phyloP scores from a whole-genome alignment of 78 protist species.

The Dictyostelium intermedium region DNA sequence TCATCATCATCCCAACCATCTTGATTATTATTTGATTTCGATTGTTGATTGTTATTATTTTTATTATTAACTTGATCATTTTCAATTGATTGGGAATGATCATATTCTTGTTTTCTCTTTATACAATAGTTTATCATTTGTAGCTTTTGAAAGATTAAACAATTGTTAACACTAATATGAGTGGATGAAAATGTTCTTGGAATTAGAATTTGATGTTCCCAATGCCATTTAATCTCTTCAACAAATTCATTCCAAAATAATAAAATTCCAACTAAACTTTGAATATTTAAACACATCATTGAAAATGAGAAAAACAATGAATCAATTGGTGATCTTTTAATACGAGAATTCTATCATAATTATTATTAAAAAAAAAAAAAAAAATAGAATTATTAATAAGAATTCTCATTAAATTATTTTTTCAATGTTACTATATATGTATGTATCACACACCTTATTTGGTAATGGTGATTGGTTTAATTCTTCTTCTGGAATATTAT shows the following conservation, averaged over 20 bases:
- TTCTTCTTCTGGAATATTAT: constrained; percentile 61
- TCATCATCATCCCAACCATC: constrained; percentile 19
- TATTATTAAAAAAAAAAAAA: background rate
- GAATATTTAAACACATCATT: constrained; percentile 42
- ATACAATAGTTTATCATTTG: constrained; percentile 78
- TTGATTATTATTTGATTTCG: background rate
- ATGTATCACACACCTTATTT: background rate
- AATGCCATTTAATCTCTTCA: constrained; percentile 77
- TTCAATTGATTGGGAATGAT: background rate
- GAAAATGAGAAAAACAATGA: constrained; percentile 62
- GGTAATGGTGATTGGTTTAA: constrained; percentile 37
- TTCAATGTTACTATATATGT: too few relatives aligned
- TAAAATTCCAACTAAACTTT: constrained; percentile 23
- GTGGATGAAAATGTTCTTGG: constrained; percentile 56
- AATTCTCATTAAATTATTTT: too few relatives aligned
- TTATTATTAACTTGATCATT: background rate
- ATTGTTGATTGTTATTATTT: background rate
- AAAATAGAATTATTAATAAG: too few relatives aligned
- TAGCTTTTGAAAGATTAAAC: constrained; percentile 55
- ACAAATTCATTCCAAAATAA: constrained; percentile 68
- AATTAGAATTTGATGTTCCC: constrained; percentile 44
- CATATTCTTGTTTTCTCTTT: constrained; percentile 17
- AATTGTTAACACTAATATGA: constrained; percentile 44
- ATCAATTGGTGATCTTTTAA: constrained; percentile 63
- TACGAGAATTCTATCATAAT: background rate